Conservation (phyloP, 106 monocot species). For the Ottelia alismoides region DNA sequence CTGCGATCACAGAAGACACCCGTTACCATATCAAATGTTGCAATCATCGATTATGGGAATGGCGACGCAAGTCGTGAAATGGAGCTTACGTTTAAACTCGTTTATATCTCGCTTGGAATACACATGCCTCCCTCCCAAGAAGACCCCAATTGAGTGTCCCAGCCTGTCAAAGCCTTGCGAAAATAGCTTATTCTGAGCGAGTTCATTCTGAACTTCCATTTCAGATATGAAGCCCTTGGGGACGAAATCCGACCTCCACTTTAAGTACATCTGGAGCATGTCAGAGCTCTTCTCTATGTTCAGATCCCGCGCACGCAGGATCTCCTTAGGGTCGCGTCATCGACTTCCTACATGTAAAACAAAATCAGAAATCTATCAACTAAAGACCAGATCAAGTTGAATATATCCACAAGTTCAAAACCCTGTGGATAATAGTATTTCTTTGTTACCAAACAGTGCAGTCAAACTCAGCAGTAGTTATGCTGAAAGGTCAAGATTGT, state of each 20-base stretch:
- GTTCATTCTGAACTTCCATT: constrained; percentile 35
- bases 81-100: constrained; percentile 40
- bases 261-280: constrained; percentile 41
- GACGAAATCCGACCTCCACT: constrained; percentile 27
- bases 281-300: constrained; percentile 36
- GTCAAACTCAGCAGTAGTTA: too few relatives aligned
- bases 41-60: too few relatives aligned
- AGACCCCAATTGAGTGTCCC: constrained; percentile 27
- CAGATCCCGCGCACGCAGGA: constrained; percentile 53
- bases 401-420: neutral
- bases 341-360: constrained; percentile 28
- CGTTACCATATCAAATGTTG: too few relatives aligned
- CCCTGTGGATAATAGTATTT: too few relatives aligned
- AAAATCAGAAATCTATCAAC: too few relatives aligned
- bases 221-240: constrained; percentile 56
- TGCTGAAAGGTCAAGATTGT: too few relatives aligned
- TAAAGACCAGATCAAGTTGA: too few relatives aligned
- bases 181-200: constrained; percentile 35
- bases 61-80: too few relatives aligned
- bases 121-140: constrained; percentile 33
- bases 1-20: constrained; percentile 28
- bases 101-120: constrained; percentile 26
- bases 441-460: too few relatives aligned
- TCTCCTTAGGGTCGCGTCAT: constrained; percentile 41
- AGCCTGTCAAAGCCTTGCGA: constrained; percentile 37